Evolutionary conservation across 176 grass and related monocot species (phyloP), one percentile per base, ranked within the genome.

Genomic region (Paspalum vaginatum): DNA sequence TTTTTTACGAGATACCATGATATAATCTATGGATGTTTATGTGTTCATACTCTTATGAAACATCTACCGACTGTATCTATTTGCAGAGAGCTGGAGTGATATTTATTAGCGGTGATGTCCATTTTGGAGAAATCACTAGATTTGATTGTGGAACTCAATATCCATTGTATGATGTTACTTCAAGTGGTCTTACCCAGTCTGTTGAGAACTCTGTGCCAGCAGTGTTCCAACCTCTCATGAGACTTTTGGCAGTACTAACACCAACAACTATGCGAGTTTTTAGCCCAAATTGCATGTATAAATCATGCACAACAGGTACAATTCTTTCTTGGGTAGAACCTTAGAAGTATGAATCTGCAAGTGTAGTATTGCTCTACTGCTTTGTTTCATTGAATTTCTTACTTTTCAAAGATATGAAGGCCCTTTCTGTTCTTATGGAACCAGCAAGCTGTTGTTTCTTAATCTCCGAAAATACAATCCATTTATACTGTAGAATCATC

Each of bases 61-160:
- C 27, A 22, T 79, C 18, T 22, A 74, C 16, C 32, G 52, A 54
- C 12, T 24, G 10, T 63, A 5, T 51, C 60, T 68, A 7, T 85
- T 20, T 85, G 80, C 90, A 98, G 95, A 93, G 92, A 86, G 85
- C 56, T 83, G 90, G 95, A 83, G 85, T 94, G 75, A 74, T 95
- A 73, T 98, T 98, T 70, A 75, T 91, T 77, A 98, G 95, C 78
- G 95, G 92, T 14, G 95, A 98, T 90, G 84, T 98, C 81, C 95
- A 98, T 72, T 98, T 93, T 78, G 95, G 95, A 89, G 95, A 98
- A 84, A 95, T 98, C n/a, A 7, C 86, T 57, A 88, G 88, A 60
- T 94, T 92, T 44, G 90, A 98, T 24, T 98, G 88, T 83, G 92
- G 90, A 65, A 47, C 58, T 80, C 69, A 75, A 44, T 98, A 91